phyloP scores from a whole-genome alignment of 208 protist genomes.

The Angomonas ambiguus region DNA sequence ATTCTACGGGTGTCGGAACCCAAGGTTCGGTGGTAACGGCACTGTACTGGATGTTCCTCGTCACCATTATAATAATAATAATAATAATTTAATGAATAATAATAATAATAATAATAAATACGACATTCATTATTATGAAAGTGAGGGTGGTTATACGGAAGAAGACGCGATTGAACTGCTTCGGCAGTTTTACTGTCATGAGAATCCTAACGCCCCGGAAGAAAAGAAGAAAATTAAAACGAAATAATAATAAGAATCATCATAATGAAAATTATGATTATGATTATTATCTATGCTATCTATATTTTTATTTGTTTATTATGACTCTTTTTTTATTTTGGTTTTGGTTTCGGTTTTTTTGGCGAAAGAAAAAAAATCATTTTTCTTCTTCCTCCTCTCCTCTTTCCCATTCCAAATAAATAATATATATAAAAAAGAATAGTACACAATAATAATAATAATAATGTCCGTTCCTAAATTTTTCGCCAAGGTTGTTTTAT shows the following conservation, averaged over 20 bases:
- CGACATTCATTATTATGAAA: slow-evolving; percentile 44
- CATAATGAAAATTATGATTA: neutral
- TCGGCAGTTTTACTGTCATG: slow-evolving; percentile 73
- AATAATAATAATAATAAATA: neutral
- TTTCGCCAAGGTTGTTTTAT: slow-evolving; percentile 31
- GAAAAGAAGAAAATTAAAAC: slow-evolving; percentile 38
- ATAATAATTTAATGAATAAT: neutral
- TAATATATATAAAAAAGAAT: slow-evolving; percentile 9
- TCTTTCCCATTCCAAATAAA: slow-evolving; percentile 11
- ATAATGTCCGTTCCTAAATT: neutral
- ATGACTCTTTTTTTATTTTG: neutral
- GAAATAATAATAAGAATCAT: neutral
- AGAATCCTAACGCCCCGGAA: slow-evolving; percentile 73
- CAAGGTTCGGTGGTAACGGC: slow-evolving; percentile 94
- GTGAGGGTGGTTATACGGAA: slow-evolving; percentile 56
- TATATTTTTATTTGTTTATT: neutral
- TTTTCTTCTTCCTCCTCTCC: slow-evolving; percentile 4
- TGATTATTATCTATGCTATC: neutral
- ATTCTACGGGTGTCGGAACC: slow-evolving; percentile 91
- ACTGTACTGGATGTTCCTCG: slow-evolving; percentile 76
- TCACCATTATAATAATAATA: neutral
- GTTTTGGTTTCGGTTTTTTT: slow-evolving; percentile 10
- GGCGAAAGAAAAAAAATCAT: slow-evolving; percentile 5
- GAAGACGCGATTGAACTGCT: slow-evolving; percentile 65
- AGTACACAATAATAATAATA: slow-evolving; percentile 8